A percentile compares a stretch with the other conserved stretches of the same genome.
These are phyloP conservation scores for Quercus tomentella DNA, from an alignment of 331 rosid species.

Conservation along the genomic window DNA sequence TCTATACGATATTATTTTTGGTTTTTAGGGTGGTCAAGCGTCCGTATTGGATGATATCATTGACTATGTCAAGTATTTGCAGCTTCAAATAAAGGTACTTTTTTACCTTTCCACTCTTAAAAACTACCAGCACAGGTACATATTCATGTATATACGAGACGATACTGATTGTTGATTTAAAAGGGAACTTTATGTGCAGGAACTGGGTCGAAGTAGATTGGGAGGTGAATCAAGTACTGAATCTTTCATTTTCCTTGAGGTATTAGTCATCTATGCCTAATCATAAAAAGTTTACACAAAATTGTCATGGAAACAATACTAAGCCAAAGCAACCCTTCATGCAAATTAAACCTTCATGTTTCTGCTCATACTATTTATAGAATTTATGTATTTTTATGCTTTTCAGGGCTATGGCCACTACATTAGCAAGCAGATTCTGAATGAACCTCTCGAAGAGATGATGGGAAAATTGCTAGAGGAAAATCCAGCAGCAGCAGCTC, in stretches of 20 bases:
- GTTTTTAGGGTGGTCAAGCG: conserved; percentile 60
- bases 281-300: not conserved
- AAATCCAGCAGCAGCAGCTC: conserved; percentile 51
- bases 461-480: conserved; percentile 73
- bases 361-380: not conserved
- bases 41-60: conserved; percentile 65
- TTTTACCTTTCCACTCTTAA: not conserved
- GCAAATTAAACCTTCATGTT: not conserved
- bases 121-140: not conserved
- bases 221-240: conserved; percentile 48
- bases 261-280: conserved; percentile 15
- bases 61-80: conserved; percentile 75
- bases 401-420: conserved; percentile 90
- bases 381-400: not conserved
- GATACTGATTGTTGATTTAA: not conserved
- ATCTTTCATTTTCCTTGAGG: conserved; percentile 79
- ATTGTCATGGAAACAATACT: no score
- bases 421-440: conserved; percentile 46
- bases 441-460: conserved; percentile 92
- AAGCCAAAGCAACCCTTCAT: not conserved
- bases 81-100: conserved; percentile 76
- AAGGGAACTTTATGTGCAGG: conserved; percentile 41
- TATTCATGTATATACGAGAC: not conserved
- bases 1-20: conserved; percentile 1
- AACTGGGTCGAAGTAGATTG: conserved; percentile 57